phyloP scores from a whole-genome alignment of 768 basidiomycete species.

The Steccherinum ochraceum region DNA sequence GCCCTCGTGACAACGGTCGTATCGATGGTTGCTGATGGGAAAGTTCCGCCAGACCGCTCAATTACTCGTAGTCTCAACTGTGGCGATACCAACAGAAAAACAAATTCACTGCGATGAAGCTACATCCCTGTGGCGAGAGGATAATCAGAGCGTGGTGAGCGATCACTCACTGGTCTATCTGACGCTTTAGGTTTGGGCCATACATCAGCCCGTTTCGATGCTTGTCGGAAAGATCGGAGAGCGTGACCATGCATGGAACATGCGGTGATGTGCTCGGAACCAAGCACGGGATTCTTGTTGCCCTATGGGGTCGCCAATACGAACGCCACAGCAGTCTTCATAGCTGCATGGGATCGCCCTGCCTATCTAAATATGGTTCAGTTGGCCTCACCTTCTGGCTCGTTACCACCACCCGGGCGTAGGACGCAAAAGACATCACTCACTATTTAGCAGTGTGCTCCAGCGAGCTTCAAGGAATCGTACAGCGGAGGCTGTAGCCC shows the following conservation, averaged over 20 bases:
- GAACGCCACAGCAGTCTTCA: not conserved
- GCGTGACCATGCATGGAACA: not conserved
- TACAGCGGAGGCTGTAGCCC: no score
- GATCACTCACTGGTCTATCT: not conserved
- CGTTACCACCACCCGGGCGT: no score
- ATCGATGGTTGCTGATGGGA: not conserved
- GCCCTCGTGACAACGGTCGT: not conserved
- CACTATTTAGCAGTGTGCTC: no score
- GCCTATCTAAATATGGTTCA: not conserved
- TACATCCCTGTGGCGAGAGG: no score
- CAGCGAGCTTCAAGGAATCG: no score
- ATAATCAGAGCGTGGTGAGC: not conserved
- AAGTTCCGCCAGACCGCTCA: not conserved
- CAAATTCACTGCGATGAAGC: not conserved
- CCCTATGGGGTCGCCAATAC: not conserved
- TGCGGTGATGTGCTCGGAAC: not conserved
- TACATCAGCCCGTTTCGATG: not conserved
- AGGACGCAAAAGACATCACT: no score
- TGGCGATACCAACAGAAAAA: not conserved
- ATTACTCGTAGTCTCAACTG: not conserved
- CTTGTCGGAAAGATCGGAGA: not conserved
- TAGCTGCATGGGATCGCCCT: not conserved
- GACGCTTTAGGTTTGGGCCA: not conserved
- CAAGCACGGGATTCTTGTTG: not conserved
- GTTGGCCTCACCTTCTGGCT: not conserved